Evolutionary conservation across 2,329 filamentous ascomycete genomes (phyloP).

Genomic region (Penicillium sp.): DNA sequence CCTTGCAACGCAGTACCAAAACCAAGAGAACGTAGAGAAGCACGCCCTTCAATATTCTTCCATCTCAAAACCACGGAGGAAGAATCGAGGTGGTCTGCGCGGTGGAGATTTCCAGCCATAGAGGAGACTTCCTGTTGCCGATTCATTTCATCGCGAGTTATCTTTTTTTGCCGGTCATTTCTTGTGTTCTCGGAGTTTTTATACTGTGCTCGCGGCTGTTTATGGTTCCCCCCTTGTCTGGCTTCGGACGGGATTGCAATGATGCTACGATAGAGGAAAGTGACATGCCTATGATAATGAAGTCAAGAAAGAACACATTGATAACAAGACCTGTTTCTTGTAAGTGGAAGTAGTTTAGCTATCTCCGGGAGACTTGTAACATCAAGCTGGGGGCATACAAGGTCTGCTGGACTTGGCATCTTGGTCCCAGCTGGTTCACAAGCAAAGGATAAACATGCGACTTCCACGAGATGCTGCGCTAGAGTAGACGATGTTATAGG

Average conservation of each 20-base stretch:
- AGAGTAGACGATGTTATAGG: too few relatives aligned
- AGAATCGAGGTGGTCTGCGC: background rate
- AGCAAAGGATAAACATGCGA: too few relatives aligned
- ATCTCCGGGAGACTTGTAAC: too few relatives aligned
- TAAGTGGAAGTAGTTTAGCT: too few relatives aligned
- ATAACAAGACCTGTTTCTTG: background rate
- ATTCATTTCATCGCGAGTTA: background rate
- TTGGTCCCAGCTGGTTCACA: too few relatives aligned
- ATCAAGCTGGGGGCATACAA: too few relatives aligned
- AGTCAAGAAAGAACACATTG: conserved; percentile 24
- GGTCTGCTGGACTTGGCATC: too few relatives aligned
- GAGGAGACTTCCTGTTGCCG: background rate
- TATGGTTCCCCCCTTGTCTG: conserved; percentile 11
- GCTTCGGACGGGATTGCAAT: conserved; percentile 17
- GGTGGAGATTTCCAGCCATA: background rate
- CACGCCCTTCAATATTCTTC: background rate
- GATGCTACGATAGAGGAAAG: conserved; percentile 31
- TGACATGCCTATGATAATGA: conserved; percentile 31
- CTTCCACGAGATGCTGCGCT: too few relatives aligned
- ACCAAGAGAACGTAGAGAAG: conserved; percentile 11
- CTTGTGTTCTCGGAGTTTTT: conserved; percentile 10
- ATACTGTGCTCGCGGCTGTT: conserved; percentile 9
- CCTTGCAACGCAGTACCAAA: conserved; percentile 9
- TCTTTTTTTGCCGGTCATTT: background rate
- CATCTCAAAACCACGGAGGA: background rate